Conservation (phyloP, 441 rosid genomes). For the Flueggea neowawraea region DNA sequence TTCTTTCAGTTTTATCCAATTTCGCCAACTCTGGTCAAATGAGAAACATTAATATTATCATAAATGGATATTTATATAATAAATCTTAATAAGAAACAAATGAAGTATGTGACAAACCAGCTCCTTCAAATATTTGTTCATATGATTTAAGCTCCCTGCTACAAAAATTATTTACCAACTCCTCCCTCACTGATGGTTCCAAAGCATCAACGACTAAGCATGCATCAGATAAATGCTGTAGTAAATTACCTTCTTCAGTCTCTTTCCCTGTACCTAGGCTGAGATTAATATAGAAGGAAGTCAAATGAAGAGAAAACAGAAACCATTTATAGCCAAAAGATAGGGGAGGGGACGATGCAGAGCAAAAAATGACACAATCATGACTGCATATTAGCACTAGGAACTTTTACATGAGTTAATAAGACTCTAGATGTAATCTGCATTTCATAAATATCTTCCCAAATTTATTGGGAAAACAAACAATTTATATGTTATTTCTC, state of each 20-base stretch:
- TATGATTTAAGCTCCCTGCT: slow-evolving; percentile 97
- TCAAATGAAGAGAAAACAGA: slow-evolving; percentile 11
- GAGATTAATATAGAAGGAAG: slow-evolving; percentile 32
- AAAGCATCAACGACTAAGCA: slow-evolving; percentile 98
- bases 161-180: slow-evolving; percentile 98
- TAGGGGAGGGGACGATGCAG: background rate
- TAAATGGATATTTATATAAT: background rate
- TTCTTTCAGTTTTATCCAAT: slow-evolving; percentile 94
- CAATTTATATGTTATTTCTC: no score
- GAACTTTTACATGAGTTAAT: no score
- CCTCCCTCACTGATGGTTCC: slow-evolving; percentile 99
- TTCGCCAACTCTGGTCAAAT: slow-evolving; percentile 80
- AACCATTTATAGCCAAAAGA: background rate
- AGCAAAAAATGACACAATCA: no score
- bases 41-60: slow-evolving; percentile 15
- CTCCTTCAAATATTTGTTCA: slow-evolving; percentile 99
- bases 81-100: background rate
- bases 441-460: no score
- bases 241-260: slow-evolving; percentile 81
- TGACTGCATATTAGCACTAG: no score
- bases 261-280: slow-evolving; percentile 99
- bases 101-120: slow-evolving; percentile 53
- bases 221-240: slow-evolving; percentile 93
- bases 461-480: no score
- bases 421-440: no score